Evolutionary conservation across 2,329 filamentous ascomycete genomes (phyloP).

Genomic region (Dryadomyces quercus-mongolicae): DNA sequence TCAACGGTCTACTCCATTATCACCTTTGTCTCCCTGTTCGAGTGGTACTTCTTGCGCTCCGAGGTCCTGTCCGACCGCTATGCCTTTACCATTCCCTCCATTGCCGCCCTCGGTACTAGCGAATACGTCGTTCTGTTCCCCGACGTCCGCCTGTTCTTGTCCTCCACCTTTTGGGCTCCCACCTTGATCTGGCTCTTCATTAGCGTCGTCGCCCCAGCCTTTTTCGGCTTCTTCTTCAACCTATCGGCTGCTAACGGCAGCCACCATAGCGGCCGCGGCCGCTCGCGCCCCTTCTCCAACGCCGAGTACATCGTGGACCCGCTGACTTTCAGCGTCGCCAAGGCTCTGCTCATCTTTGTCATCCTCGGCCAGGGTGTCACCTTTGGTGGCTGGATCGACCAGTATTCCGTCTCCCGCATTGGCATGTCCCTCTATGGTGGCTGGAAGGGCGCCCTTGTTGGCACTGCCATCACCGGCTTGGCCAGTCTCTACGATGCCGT

Average conservation of each 20-base stretch:
- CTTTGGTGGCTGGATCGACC: conserved; percentile 49
- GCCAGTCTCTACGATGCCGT: conserved; percentile 69
- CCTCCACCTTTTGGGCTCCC: conserved; percentile 72
- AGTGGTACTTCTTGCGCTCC: conserved; percentile 56
- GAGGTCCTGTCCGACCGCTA: conserved; percentile 62
- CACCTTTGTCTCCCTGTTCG: conserved; percentile 53
- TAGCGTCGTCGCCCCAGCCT: conserved; percentile 54
- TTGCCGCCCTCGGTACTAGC: conserved; percentile 40
- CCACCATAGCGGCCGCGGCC: conserved; percentile 26
- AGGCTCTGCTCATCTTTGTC: conserved; percentile 70
- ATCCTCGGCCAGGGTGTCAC: conserved; percentile 60
- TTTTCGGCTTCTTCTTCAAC: conserved; percentile 85
- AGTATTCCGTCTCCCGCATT: conserved; percentile 48
- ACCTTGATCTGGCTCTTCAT: conserved; percentile 66
- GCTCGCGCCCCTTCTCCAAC: conserved; percentile 23
- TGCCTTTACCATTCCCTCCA: conserved; percentile 58
- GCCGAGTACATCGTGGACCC: conserved; percentile 61
- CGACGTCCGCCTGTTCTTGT: conserved; percentile 69
- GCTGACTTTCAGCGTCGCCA: conserved; percentile 78
- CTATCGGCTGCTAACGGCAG: conserved; percentile 44
- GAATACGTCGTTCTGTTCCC: conserved; percentile 57
- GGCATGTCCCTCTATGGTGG: conserved; percentile 58
- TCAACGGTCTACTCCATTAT: conserved; percentile 65
- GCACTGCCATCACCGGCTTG: conserved; percentile 54
- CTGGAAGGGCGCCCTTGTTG: conserved; percentile 57